phyloP scores from a whole-genome alignment of 2,329 filamentous ascomycete genomes.

The Myriosclerotinia scirpicola region DNA sequence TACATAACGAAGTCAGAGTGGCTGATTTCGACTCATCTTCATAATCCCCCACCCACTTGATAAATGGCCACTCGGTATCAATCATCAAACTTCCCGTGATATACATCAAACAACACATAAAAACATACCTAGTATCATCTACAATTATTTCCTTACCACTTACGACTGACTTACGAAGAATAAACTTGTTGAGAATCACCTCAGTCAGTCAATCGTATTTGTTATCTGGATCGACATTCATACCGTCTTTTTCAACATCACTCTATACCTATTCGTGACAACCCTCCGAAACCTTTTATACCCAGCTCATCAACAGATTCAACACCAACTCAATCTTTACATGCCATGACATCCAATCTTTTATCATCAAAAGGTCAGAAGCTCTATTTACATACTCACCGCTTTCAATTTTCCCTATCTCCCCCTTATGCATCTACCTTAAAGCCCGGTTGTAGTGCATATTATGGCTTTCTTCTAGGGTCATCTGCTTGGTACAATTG shows the following conservation, averaged over 20 bases:
- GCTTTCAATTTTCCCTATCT: conserved; percentile 21
- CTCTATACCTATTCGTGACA: conserved; percentile 23
- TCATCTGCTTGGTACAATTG: conserved; percentile 32
- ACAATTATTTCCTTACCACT: background rate
- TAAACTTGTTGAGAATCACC: background rate
- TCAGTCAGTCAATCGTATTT: too few species aligned
- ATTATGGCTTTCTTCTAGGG: conserved; percentile 26
- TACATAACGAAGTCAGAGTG: conserved; percentile 5
- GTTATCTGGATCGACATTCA: conserved; percentile 19
- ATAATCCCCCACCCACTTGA: background rate
- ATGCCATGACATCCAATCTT: conserved; percentile 24
- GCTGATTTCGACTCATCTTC: conserved; percentile 18
- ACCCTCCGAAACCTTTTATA: conserved; percentile 15
- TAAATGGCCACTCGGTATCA: conserved; percentile 13
- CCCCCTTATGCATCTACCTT: conserved; percentile 26
- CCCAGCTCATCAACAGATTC: conserved; percentile 23
- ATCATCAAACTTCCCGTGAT: conserved; percentile 5
- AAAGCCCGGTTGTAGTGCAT: conserved; percentile 32
- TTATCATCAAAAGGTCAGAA: conserved; percentile 27
- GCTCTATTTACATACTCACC: conserved; percentile 26
- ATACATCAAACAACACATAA: conserved; percentile 5
- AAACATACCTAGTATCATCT: conserved; percentile 18
- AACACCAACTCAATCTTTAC: conserved; percentile 4
- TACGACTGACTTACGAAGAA: background rate
- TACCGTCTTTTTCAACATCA: conserved; percentile 16